Percentiles rank a stretch among this genome's conserved stretches.
Evolutionary conservation across 2,329 filamentous ascomycete species (phyloP).

Genomic region (Fusarium devonianum): DNA sequence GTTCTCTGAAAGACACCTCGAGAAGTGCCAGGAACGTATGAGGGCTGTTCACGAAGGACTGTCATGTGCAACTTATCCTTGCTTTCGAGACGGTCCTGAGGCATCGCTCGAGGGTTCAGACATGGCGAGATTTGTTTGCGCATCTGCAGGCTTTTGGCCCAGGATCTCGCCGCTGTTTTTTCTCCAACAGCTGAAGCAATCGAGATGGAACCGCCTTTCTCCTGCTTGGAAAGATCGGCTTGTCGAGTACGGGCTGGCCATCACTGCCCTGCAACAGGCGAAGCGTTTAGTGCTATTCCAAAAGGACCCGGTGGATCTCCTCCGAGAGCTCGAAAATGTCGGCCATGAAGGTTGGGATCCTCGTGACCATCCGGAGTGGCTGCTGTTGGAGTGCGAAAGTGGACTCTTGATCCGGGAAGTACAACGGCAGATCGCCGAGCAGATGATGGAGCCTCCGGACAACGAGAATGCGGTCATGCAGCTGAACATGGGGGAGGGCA

Average conservation of each 20-base stretch:
- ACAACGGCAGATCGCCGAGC: conserved; percentile 63
- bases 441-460: conserved; percentile 58
- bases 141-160: conserved; percentile 23
- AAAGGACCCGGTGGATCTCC: conserved; percentile 44
- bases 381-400: conserved; percentile 71
- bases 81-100: not conserved
- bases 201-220: conserved; percentile 40
- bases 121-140: not conserved
- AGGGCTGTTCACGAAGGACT: not conserved
- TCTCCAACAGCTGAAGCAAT: conserved; percentile 44
- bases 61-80: not conserved
- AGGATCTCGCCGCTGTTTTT: conserved; percentile 46
- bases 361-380: conserved; percentile 60
- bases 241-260: conserved; percentile 49
- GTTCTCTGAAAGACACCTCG: conserved; percentile 5
- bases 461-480: conserved; percentile 64
- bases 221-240: conserved; percentile 47
- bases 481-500: conserved; percentile 76
- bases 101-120: not conserved
- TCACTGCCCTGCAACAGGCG: conserved; percentile 53
- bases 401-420: conserved; percentile 66
- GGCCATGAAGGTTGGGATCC: conserved; percentile 66
- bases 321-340: conserved; percentile 54
- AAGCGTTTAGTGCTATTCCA: conserved; percentile 47
- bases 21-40: not conserved